These are phyloP conservation scores for Penicillium paneum DNA, from an alignment of 2,329 filamentous ascomycete species.

Conservation along the genomic window DNA sequence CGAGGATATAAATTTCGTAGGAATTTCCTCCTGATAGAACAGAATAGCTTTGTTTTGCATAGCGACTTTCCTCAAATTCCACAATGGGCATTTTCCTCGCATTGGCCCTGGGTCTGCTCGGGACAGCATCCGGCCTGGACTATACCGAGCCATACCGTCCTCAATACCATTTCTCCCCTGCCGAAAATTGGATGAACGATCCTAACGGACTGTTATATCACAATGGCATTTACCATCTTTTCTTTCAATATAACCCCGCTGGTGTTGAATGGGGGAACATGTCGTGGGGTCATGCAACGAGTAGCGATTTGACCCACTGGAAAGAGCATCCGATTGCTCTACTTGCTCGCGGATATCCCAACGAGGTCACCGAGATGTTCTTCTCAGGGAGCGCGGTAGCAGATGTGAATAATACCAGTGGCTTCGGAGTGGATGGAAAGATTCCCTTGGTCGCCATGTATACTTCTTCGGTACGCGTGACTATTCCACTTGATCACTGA, in stretches of 20 bases:
- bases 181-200: constrained; percentile 15
- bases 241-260: constrained; percentile 25
- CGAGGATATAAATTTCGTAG: constrained; percentile 1
- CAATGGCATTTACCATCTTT: constrained; percentile 21
- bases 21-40: background rate
- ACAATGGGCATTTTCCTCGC: background rate
- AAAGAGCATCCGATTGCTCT: constrained; percentile 62
- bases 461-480: constrained; percentile 40
- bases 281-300: constrained; percentile 28
- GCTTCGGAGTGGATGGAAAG: constrained; percentile 60
- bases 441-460: constrained; percentile 63
- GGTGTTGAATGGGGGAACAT: constrained; percentile 21
- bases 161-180: constrained; percentile 13
- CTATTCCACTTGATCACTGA: background rate
- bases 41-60: background rate
- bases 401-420: constrained; percentile 63
- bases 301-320: constrained; percentile 54
- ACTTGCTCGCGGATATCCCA: constrained; percentile 40
- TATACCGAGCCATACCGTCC: constrained; percentile 10
- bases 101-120: background rate
- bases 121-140: constrained; percentile 2
- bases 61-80: background rate
- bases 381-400: constrained; percentile 58
- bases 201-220: constrained; percentile 23
- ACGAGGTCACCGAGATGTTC: constrained; percentile 45